phyloP scores from a whole-genome alignment of 2,329 filamentous ascomycete species.

The Neopestalotiopsis sp. region DNA sequence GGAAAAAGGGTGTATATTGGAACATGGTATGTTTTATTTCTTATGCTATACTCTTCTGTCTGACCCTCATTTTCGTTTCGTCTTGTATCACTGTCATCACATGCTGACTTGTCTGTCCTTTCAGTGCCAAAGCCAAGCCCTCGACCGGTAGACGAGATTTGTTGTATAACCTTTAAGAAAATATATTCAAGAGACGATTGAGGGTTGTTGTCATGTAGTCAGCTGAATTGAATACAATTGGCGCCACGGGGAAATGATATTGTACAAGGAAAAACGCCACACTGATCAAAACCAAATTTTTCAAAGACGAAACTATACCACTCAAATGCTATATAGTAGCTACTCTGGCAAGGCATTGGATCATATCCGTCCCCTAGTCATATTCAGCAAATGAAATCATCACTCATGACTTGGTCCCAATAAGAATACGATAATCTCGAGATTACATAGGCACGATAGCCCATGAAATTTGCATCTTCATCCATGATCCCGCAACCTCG shows the following conservation, averaged over 20 bases:
- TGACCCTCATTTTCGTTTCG: neutral
- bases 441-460: neutral
- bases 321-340: neutral
- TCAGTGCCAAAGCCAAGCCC: conserved; percentile 64
- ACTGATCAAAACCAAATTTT: neutral
- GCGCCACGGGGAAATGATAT: neutral
- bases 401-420: neutral
- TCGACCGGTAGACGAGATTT: conserved; percentile 49
- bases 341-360: neutral
- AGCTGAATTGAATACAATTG: no score
- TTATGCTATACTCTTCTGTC: neutral
- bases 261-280: neutral
- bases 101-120: conserved; percentile 24
- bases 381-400: neutral
- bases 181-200: no score
- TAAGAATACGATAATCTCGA: neutral
- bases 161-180: neutral
- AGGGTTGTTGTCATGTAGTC: no score
- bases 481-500: no score
- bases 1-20: conserved; percentile 60
- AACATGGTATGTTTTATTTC: conserved; percentile 51
- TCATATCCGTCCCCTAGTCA: neutral
- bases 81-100: no score
- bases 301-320: neutral
- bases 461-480: neutral